Evolutionary conservation across 2,329 filamentous ascomycete genomes (phyloP).

Genomic region (Mollisia scopiformis): DNA sequence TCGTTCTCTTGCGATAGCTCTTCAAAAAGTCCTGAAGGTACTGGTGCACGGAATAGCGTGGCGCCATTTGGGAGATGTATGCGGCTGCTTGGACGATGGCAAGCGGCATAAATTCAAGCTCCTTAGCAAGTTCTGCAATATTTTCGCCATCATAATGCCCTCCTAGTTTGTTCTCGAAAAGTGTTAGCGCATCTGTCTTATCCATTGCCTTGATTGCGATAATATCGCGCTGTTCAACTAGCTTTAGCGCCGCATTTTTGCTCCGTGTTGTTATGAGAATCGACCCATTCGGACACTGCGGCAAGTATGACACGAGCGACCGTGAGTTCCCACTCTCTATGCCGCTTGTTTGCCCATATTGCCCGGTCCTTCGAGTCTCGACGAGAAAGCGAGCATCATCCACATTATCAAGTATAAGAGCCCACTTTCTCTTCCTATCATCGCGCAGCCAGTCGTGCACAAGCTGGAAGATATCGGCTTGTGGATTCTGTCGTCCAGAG

Average conservation of each 20-base stretch:
- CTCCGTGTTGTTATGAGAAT: conserved; percentile 29
- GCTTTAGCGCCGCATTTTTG: conserved; percentile 13
- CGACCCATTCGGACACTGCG: conserved; percentile 19
- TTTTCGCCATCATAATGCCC: neutral
- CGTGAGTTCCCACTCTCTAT: conserved; percentile 3
- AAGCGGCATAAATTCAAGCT: conserved; percentile 31
- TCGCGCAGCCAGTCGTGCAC: conserved; percentile 30
- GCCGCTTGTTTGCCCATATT: conserved; percentile 7
- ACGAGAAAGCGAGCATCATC: conserved; percentile 33
- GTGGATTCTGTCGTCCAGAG: conserved; percentile 31
- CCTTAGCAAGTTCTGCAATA: conserved; percentile 10
- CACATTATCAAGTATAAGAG: conserved; percentile 40
- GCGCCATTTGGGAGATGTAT: conserved; percentile 27
- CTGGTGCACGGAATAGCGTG: conserved; percentile 35
- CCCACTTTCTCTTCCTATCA: conserved; percentile 31
- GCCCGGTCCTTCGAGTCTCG: conserved; percentile 5
- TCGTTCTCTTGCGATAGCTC: conserved; percentile 33
- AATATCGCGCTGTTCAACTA: conserved; percentile 26
- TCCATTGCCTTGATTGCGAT: conserved; percentile 33
- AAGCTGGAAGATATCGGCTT: conserved; percentile 34
- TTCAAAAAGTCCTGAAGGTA: conserved; percentile 43
- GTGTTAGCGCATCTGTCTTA: conserved; percentile 20
- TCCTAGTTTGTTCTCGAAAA: conserved; percentile 32
- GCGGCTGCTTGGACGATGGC: conserved; percentile 29
- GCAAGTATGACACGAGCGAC: conserved; percentile 22